Evolutionary conservation across 2,329 filamentous ascomycete genomes (phyloP), one percentile per base, ranked within the genome.

Genomic region (Aureobasidium pullulans): DNA sequence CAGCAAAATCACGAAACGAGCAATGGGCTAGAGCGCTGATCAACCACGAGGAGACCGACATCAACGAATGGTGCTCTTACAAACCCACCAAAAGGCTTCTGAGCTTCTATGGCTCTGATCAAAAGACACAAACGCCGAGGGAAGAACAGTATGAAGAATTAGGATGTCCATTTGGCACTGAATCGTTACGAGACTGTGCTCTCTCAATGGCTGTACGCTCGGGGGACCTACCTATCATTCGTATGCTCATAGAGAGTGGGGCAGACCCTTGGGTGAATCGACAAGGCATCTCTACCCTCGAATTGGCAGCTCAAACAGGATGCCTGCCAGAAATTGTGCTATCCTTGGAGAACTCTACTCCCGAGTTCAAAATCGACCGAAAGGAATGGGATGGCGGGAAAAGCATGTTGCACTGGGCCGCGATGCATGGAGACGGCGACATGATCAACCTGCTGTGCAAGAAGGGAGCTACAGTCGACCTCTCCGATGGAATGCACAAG

Each of bases 241-340:
- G 34, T 28, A 10, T 57, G 7, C 54, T 57, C 8, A 40, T 57
- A 23, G 54, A 57, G n/a, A 47, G 11, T 15, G 54, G 54, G 3
- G 54, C 54, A 34, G 54, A 57, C 11, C 54, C 54, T 10, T 57
- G 54, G 54, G 42, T 48, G 19, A 57, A 57, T 32, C 42, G 54
- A 48, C 42, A 57, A 48, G 34, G 23, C n/a, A 23, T 57, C 10
- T 57, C 54, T 4, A 43, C 48, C n/a, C 15, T 57, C 6, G 43
- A 48, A 23, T 3, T 48, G n/a, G 42, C 54, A 31, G 43, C 54
- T 8, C 39, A 10, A 39, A 13, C 31, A 9, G 31, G 23, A 0
- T 39, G 19, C 8, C 36, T 57, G n/a, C 32, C n/a, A 32, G 43
- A 57, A 13, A n/a, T 47, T 19, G 9, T 48, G 34, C 10, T n/a